Evolutionary conservation across 495 filamentous ascomycete genomes (phyloP).

Genomic region (Copromyces sp.): DNA sequence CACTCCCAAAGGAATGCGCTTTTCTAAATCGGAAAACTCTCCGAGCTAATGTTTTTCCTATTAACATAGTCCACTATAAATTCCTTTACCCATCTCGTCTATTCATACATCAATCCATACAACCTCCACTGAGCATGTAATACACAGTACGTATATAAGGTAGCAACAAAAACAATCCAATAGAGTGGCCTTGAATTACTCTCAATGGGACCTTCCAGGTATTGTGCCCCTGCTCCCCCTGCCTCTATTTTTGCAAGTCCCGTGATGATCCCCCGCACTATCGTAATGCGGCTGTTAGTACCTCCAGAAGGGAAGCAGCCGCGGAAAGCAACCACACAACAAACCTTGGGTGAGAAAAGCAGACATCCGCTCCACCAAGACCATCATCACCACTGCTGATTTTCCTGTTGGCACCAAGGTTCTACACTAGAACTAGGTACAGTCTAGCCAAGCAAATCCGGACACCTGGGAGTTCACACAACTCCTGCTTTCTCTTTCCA

Average conservation of each 20-base stretch:
- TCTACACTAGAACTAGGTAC: not conserved
- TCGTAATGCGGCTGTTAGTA: not conserved
- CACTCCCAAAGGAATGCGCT: not conserved
- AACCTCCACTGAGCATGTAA: not conserved
- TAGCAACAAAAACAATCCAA: not conserved
- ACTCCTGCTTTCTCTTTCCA: not conserved
- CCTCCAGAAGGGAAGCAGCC: not conserved
- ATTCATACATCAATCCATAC: not conserved
- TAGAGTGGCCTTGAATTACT: not conserved
- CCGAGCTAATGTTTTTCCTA: not conserved
- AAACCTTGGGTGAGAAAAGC: not conserved
- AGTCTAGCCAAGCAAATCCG: not conserved
- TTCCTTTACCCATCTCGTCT: not conserved
- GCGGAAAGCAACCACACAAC: not conserved
- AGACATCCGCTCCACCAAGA: not conserved
- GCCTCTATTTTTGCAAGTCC: not conserved
- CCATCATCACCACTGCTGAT: not conserved
- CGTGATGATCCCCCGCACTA: not conserved
- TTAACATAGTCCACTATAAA: not conserved
- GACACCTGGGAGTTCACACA: not conserved
- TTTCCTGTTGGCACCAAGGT: not conserved
- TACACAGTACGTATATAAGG: not conserved
- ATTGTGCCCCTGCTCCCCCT: not conserved
- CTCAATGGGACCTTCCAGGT: not conserved
- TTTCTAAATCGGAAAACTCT: not conserved